phyloP scores from a whole-genome alignment of 1,139 yeast species.

The Saccharomyces hybrid region DNA sequence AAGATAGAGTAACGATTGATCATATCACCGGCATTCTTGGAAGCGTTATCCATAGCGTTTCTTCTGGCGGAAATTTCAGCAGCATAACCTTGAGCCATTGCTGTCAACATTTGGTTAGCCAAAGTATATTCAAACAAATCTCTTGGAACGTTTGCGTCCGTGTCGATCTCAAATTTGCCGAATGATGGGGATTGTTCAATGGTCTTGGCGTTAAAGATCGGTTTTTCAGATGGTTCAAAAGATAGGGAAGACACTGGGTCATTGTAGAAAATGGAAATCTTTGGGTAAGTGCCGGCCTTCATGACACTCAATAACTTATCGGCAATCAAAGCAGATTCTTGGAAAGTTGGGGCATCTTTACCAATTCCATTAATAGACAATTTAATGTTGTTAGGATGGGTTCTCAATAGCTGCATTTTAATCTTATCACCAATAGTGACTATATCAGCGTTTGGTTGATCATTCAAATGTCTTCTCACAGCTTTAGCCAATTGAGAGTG shows the following conservation, averaged over 20 bases:
- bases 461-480: constrained; percentile 58
- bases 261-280: constrained; percentile 79
- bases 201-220: constrained; percentile 61
- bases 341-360: constrained; percentile 91
- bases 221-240: constrained; percentile 71
- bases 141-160: constrained; percentile 51
- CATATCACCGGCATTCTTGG: constrained; percentile 99
- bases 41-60: constrained; percentile 99
- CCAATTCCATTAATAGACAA: constrained; percentile 86
- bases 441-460: constrained; percentile 64
- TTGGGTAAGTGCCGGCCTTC: constrained; percentile 46
- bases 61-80: constrained; percentile 98
- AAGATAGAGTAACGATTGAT: constrained; percentile 89
- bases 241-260: constrained; percentile 80
- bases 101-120: constrained; percentile 84
- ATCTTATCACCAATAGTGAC: constrained; percentile 92
- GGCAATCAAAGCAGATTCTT: constrained; percentile 81
- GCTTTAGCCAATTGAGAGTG: constrained; percentile 91
- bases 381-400: constrained; percentile 59
- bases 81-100: constrained; percentile 97
- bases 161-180: constrained; percentile 78
- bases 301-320: constrained; percentile 67
- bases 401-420: constrained; percentile 80
- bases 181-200: constrained; percentile 84
- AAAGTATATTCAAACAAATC: constrained; percentile 79